phyloP scores from a whole-genome alignment of 73 alveolate genomes.

The Loxodes magnus region DNA sequence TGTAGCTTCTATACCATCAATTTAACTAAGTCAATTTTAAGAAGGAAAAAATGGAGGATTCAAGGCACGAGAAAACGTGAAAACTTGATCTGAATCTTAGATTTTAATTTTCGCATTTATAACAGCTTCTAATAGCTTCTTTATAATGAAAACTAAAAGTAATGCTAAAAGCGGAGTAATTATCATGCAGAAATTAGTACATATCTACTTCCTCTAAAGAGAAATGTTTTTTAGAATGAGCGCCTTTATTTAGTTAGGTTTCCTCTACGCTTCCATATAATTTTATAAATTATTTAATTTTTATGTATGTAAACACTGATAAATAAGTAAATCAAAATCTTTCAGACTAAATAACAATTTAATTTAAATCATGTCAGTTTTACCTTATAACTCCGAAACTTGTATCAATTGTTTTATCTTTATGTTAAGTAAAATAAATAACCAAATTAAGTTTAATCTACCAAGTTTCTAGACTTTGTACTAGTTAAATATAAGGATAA shows the following conservation, averaged over 20 bases:
- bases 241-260: conserved; percentile 36
- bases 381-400: too few species aligned
- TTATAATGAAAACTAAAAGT: conserved; percentile 57
- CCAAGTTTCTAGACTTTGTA: too few species aligned
- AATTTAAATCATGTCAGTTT: too few species aligned
- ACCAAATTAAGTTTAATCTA: too few species aligned
- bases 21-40: conserved; percentile 36
- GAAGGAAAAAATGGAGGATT: conserved; percentile 47
- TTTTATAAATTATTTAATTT: too few species aligned
- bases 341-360: too few species aligned
- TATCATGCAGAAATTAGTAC: conserved; percentile 59
- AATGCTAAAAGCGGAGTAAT: conserved; percentile 80
- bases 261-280: not conserved
- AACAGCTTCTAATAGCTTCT: conserved; percentile 48
- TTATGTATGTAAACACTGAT: too few species aligned
- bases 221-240: conserved; percentile 49
- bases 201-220: conserved; percentile 45
- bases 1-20: conserved; percentile 22
- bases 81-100: conserved; percentile 25
- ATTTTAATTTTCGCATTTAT: conserved; percentile 26
- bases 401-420: too few species aligned
- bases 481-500: too few species aligned
- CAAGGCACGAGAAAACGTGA: conserved; percentile 36
- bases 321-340: too few species aligned
- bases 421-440: too few species aligned